Conservation (phyloP, 345 rosid species). For the Psidium friedrichsthalianum region DNA sequence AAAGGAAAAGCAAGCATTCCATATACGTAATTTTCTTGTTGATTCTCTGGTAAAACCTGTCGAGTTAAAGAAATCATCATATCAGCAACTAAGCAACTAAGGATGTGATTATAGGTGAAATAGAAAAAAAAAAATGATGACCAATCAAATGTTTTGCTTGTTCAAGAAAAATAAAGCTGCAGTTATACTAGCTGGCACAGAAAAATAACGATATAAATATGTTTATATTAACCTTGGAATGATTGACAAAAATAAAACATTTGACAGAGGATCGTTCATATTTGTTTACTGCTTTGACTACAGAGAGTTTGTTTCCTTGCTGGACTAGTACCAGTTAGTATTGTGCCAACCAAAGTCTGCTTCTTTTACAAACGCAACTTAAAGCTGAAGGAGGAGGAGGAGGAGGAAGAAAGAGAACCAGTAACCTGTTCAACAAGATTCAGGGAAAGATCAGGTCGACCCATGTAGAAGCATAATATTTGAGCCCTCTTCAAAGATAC, state of each 20-base stretch:
- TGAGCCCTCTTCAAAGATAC: slow-evolving; percentile 71
- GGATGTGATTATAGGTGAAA: not conserved
- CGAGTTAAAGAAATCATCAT: not conserved
- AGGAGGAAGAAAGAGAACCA: not conserved
- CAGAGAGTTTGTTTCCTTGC: not conserved
- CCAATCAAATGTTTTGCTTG: not conserved
- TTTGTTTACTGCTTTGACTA: not conserved
- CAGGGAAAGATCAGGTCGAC: slow-evolving; percentile 47
- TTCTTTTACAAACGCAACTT: not conserved
- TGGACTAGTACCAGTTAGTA: not conserved
- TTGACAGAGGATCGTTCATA: not conserved
- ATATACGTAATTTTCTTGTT: slow-evolving; percentile 53
- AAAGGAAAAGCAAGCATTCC: slow-evolving; percentile 87
- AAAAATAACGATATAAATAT: not conserved
- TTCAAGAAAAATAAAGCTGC: not conserved
- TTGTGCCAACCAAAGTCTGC: not conserved
- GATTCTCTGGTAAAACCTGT: slow-evolving; percentile 59
- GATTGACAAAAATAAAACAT: not conserved
- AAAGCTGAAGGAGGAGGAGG: not conserved
- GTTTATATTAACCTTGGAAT: not conserved
- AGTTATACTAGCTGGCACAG: not conserved
- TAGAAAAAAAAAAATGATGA: not conserved
- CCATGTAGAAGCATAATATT: slow-evolving; percentile 66
- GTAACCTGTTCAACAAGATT: slow-evolving; percentile 55
- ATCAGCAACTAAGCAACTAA: not conserved